Conservation (phyloP, 306 rosid species). For the Vicia villosa region DNA sequence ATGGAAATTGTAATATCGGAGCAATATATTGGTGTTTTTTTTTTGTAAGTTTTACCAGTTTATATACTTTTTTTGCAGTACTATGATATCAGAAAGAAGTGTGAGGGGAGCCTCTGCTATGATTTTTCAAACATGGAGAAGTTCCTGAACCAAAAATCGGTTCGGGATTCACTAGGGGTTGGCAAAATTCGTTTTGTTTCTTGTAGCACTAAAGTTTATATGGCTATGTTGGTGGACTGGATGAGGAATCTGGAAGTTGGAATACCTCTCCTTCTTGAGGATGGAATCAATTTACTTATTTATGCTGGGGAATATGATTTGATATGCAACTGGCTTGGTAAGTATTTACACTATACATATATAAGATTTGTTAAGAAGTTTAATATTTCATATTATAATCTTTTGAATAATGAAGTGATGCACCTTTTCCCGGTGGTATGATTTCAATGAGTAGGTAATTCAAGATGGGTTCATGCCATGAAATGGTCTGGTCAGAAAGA, state of each 20-base stretch:
- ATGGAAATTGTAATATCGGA: slow-evolving; percentile 30
- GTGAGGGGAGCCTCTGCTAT: slow-evolving; percentile 87
- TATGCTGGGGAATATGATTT: slow-evolving; percentile 96
- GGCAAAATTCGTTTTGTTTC: slow-evolving; percentile 83
- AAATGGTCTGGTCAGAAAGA: slow-evolving; percentile 86
- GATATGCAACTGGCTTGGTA: slow-evolving; percentile 99
- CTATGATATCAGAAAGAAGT: slow-evolving; percentile 84
- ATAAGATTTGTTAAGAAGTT: slow-evolving; percentile 19
- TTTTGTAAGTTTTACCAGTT: slow-evolving; percentile 30
- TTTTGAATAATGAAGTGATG: slow-evolving; percentile 28
- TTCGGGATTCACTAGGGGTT: slow-evolving; percentile 78
- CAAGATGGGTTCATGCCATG: slow-evolving; percentile 96
- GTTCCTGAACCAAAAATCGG: slow-evolving; percentile 70
- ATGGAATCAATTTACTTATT: slow-evolving; percentile 75
- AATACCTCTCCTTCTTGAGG: slow-evolving; percentile 87
- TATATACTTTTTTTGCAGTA: slow-evolving; percentile 55
- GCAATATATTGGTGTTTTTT: neutral
- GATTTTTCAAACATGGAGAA: slow-evolving; percentile 93
- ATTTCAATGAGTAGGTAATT: slow-evolving; percentile 65
- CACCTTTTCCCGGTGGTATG: slow-evolving; percentile 17
- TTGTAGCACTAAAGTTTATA: slow-evolving; percentile 74
- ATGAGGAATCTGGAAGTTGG: slow-evolving; percentile 94
- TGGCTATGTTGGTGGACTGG: slow-evolving; percentile 86
- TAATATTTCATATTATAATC: slow-evolving; percentile 29
- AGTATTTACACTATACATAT: slow-evolving; percentile 15